Evolutionary conservation across 2,329 filamentous ascomycete species (phyloP).

Genomic region (Phialophora macrospora): DNA sequence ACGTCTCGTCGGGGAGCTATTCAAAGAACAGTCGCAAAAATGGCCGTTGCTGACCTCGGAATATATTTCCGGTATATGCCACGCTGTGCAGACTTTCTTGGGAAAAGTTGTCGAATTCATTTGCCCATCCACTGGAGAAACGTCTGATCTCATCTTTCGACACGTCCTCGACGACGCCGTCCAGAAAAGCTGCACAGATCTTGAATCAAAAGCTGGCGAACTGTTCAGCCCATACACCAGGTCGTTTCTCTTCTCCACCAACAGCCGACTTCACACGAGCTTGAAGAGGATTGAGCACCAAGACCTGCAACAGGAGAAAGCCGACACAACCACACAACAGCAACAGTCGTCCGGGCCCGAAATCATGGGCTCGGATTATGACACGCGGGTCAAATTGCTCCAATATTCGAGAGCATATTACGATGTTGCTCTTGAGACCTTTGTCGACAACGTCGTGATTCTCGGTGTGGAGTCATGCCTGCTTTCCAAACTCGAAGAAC

Average conservation of each 20-base stretch:
- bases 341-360: not conserved
- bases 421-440: constrained; percentile 41
- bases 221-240: constrained; percentile 36
- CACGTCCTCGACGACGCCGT: constrained; percentile 36
- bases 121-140: constrained; percentile 14
- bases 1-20: constrained; percentile 26
- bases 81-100: constrained; percentile 34
- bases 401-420: constrained; percentile 40
- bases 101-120: constrained; percentile 32
- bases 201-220: constrained; percentile 38
- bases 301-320: constrained; percentile 22
- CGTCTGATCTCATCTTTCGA: constrained; percentile 31
- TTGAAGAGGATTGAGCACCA: constrained; percentile 1
- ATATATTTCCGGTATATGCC: constrained; percentile 29
- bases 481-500: constrained; percentile 43
- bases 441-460: constrained; percentile 47
- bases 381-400: constrained; percentile 34
- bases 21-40: constrained; percentile 34
- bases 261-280: constrained; percentile 11
- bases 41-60: constrained; percentile 20
- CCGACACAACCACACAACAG: not conserved
- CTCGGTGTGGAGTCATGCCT: constrained; percentile 49
- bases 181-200: constrained; percentile 31
- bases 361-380: constrained; percentile 20
- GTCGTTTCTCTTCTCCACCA: constrained; percentile 29